A percentile compares a stretch with the other conserved stretches of the same genome.
These are phyloP conservation scores for Saccharomycopsis hybrid DNA, from an alignment of 1,139 yeast genomes.

Conservation along the genomic window DNA sequence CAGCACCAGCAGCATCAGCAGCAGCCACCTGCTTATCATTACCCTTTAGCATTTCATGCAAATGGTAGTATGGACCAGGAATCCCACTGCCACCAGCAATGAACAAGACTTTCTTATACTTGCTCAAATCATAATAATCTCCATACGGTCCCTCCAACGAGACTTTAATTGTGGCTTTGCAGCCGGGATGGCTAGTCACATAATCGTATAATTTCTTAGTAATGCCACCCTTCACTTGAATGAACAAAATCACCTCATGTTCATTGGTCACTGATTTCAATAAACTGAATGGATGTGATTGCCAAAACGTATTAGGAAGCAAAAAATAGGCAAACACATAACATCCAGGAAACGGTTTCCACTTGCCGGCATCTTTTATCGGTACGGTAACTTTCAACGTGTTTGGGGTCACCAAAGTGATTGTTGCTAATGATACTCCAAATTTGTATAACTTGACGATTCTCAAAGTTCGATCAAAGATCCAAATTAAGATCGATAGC, in stretches of 20 bases:
- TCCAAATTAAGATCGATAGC: slow-evolving; percentile 59
- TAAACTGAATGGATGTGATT: slow-evolving; percentile 67
- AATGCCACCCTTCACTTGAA: slow-evolving; percentile 43
- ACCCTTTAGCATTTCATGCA: background rate
- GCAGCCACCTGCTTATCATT: slow-evolving; percentile 22
- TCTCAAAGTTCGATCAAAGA: slow-evolving; percentile 49
- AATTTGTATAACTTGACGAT: slow-evolving; percentile 39
- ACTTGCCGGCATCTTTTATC: slow-evolving; percentile 7
- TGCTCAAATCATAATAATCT: slow-evolving; percentile 21
- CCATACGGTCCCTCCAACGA: slow-evolving; percentile 66
- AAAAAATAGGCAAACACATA: slow-evolving; percentile 32
- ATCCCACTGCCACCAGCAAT: slow-evolving; percentile 17
- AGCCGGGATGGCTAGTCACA: background rate
- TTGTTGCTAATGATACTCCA: slow-evolving; percentile 35
- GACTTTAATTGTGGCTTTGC: slow-evolving; percentile 28
- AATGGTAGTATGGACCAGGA: slow-evolving; percentile 13
- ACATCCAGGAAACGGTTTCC: slow-evolving; percentile 27
- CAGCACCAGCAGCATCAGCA: slow-evolving; percentile 24
- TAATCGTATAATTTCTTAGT: slow-evolving; percentile 32
- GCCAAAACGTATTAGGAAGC: slow-evolving; percentile 41
- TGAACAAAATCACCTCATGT: slow-evolving; percentile 34
- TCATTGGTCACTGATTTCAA: slow-evolving; percentile 31
- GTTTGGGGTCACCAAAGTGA: background rate
- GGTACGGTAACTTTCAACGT: slow-evolving; percentile 23
- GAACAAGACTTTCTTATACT: slow-evolving; percentile 5